Base-by-base conservation (phyloP, 345 rosid genomes). In the Aquilaria sinensis region DNA sequence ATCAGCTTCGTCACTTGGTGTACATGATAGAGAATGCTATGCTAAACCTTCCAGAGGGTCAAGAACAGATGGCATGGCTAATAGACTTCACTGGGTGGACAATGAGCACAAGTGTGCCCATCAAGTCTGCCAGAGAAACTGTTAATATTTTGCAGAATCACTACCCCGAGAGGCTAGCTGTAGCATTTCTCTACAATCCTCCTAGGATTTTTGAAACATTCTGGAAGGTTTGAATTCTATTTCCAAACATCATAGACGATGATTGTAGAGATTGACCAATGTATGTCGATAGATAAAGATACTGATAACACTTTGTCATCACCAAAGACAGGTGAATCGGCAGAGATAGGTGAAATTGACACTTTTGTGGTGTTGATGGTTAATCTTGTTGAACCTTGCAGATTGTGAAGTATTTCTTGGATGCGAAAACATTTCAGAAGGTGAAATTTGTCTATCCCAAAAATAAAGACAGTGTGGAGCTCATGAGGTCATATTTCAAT, bases 21-120 rank as follows among this genome's bases (percentile, higher is more conserved):
- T 90, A 94, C 77, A 82, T 94, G 70, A 68, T 90, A 58, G 96
- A 94, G 84, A 93, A 90, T 80, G 95, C 96, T 10, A 81, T 90
- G 52, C 74, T 90, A 46, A 86, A 88, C 78, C 97, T 94, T 58
- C 92, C 90, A 2, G 99, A 86, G 67, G 83, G 77, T 73, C 97
- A 94, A 78, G 92, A 90, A 60, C 96, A 94, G 71, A 90, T 85
- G 97, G 72, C 89, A 47, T 90, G 97, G 92, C 77, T 94, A 72
- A 90, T 94, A 66, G 99, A 94, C 75, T 94, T 94, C 82, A 86
- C 90, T 2, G 90, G 84, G 0, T 88, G 96, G 99, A 77, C 97
- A 4, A 33, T 90, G 37, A 75, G 77, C 76, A 88, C 75, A 32
- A 85, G 75, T 4, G 92, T 86, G 14, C 95, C 99, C 30, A 60